phyloP scores from a whole-genome alignment of 2,329 filamentous ascomycete species.

The Fusarium miscanthi region DNA sequence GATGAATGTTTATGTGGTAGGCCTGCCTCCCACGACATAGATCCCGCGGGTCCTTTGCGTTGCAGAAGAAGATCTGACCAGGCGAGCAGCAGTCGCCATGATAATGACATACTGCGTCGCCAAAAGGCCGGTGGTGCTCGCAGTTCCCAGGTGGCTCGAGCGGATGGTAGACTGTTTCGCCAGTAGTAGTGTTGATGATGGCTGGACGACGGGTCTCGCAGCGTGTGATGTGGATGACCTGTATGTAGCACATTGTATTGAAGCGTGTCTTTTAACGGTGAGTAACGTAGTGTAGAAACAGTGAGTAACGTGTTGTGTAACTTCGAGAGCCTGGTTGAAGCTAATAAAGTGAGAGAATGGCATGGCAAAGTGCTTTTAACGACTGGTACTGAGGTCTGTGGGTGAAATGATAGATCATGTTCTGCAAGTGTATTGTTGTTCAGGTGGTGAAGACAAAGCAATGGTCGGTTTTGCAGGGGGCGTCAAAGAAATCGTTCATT shows the following conservation, averaged over 20 bases:
- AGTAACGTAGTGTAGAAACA: neutral
- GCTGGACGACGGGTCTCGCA: slow-evolving; percentile 32
- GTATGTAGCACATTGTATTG: slow-evolving; percentile 20
- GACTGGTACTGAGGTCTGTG: neutral
- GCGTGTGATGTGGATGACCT: slow-evolving; percentile 15
- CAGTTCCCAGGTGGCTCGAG: slow-evolving; percentile 16
- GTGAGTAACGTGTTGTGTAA: neutral
- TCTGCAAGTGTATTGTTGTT: neutral
- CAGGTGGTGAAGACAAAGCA: slow-evolving; percentile 2
- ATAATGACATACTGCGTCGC: neutral
- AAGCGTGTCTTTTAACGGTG: neutral
- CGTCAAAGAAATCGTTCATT: slow-evolving; percentile 6
- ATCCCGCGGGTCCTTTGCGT: accelerated
- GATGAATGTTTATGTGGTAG: slow-evolving; percentile 12
- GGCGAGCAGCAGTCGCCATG: slow-evolving; percentile 18
- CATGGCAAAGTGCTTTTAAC: slow-evolving; percentile 1
- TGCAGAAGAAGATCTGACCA: neutral
- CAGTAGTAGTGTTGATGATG: neutral
- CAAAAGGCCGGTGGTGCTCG: neutral
- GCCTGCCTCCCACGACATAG: slow-evolving; percentile 16
- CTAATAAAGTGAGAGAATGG: neutral
- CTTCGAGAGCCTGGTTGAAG: neutral
- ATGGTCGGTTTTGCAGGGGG: neutral
- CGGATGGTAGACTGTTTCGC: slow-evolving; percentile 17
- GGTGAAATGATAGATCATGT: neutral